These are phyloP conservation scores for Chlamydomonas sphaeroides DNA, from an alignment of 139 green algal species.

Conservation along the genomic window DNA sequence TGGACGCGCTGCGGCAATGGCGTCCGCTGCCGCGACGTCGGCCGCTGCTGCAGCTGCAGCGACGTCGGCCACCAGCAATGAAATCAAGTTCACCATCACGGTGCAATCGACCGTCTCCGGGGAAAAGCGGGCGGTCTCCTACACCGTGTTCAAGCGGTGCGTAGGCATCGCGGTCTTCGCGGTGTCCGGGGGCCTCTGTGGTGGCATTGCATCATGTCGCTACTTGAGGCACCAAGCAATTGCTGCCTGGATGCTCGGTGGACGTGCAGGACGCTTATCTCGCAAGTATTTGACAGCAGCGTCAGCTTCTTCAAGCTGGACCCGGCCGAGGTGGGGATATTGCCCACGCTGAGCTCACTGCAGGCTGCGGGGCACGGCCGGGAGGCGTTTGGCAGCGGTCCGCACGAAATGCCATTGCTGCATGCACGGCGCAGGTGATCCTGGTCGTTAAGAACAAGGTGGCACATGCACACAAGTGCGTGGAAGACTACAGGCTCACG, in stretches of 20 bases:
- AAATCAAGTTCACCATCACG: constrained; percentile 39
- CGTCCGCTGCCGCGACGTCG: background rate
- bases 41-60: background rate
- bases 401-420: too few relatives aligned
- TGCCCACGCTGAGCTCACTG: too few relatives aligned
- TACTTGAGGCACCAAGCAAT: too few relatives aligned
- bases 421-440: constrained; percentile 24
- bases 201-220: too few relatives aligned
- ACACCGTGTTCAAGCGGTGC: constrained; percentile 44
- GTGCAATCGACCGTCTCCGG: constrained; percentile 8
- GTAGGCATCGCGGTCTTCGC: too few relatives aligned
- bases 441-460: constrained; percentile 44
- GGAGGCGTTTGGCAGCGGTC: too few relatives aligned
- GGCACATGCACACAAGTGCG: constrained; percentile 32
- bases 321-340: constrained; percentile 9
- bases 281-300: constrained; percentile 40
- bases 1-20: background rate
- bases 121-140: constrained; percentile 41
- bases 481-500: constrained; percentile 34
- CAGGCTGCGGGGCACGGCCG: too few relatives aligned
- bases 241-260: too few relatives aligned
- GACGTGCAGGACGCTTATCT: constrained; percentile 32
- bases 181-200: too few relatives aligned
- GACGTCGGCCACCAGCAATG: background rate
- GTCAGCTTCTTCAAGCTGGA: constrained; percentile 43